Evolutionary conservation across 2,329 filamentous ascomycete genomes (phyloP), one percentile per base, ranked within the genome.

Genomic region (Aspergillus viridinutans): DNA sequence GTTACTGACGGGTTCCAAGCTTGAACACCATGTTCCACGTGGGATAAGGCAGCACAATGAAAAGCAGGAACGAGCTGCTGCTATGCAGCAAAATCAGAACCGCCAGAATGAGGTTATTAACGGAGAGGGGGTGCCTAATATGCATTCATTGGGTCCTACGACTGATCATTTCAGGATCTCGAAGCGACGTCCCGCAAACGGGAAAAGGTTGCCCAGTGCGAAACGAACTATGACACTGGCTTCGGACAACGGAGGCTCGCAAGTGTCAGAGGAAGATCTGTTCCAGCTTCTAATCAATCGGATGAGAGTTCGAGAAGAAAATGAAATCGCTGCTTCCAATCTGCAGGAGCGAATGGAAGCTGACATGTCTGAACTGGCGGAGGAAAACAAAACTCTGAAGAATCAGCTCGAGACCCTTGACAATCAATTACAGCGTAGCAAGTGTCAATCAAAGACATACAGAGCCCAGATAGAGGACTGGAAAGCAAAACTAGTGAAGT

Each of bases 211-310:
- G 6, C 17, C 9, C 5, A 12, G 6, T 4, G 43, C 42, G n/a
- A 58, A 53, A n/a, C 40, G 29, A 2, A 14, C 10, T 26, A 20
- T 48, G 28, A 5, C 32, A 14, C 29, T 23, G 12, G 47, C 14
- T 7, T 32, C 43, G 21, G 51, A 49, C 7, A 29, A 35, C 7
- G 23, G 38, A 17, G 48, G 17, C 14, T 17, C 55, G 10, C 55
- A 66, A 10, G 54, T 72, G 1, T 68, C 68, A 9, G 73, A 76
- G 53, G 69, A 75, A 29, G 67, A 66, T 32, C 57, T 76, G 6
- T 74, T 74, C 29, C 66, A 72, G 26, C 64, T 75, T 32, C 58
- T 76, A 2, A 72, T 75, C 21, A 56, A 53, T 21, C 71, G 59
- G 49, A 61, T 76, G 23, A 74, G 62, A 45, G 63, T 67, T 50